Conservation (phyloP, 371 early-diverging fungal genomes). For the Quaeritorhiza haematococci region DNA sequence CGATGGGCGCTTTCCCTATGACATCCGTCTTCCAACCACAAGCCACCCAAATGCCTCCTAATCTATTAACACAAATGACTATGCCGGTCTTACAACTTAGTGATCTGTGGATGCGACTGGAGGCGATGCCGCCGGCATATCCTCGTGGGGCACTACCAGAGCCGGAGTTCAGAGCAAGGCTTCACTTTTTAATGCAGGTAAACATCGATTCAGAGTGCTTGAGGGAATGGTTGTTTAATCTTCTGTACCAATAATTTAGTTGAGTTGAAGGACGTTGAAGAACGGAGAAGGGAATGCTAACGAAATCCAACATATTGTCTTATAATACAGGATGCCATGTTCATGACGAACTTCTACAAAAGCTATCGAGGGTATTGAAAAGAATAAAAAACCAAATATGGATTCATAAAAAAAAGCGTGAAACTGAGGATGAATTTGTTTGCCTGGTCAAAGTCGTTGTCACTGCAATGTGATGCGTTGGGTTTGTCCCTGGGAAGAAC, state of each 20-base stretch:
- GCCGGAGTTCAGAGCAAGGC: slow-evolving; percentile 13
- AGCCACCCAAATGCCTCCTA: neutral
- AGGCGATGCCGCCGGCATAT: slow-evolving; percentile 12
- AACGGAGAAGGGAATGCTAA: slow-evolving; percentile 1
- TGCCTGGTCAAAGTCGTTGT: neutral
- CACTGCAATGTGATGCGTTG: neutral
- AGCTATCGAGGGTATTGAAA: neutral
- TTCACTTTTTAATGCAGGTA: slow-evolving; percentile 15
- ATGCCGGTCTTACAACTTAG: slow-evolving; percentile 10
- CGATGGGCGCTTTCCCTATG: neutral
- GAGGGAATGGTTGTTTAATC: neutral
- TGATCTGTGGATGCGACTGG: slow-evolving; percentile 25
- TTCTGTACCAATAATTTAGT: slow-evolving; percentile 6
- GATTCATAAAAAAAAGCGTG: neutral
- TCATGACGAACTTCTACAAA: slow-evolving; percentile 8
- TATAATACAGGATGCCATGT: slow-evolving; percentile 2
- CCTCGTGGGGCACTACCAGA: slow-evolving; percentile 11
- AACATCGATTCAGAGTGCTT: no score
- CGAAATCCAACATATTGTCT: neutral
- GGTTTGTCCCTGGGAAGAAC: neutral
- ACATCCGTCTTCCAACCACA: neutral
- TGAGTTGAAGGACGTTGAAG: slow-evolving; percentile 11
- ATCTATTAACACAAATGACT: neutral
- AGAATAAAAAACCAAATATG: neutral
- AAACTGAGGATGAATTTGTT: neutral